Percentiles rank a stretch among this genome's conserved stretches.
Conservation (phyloP, 352 stramenopile species). For the Globisporangium sylvaticum region DNA sequence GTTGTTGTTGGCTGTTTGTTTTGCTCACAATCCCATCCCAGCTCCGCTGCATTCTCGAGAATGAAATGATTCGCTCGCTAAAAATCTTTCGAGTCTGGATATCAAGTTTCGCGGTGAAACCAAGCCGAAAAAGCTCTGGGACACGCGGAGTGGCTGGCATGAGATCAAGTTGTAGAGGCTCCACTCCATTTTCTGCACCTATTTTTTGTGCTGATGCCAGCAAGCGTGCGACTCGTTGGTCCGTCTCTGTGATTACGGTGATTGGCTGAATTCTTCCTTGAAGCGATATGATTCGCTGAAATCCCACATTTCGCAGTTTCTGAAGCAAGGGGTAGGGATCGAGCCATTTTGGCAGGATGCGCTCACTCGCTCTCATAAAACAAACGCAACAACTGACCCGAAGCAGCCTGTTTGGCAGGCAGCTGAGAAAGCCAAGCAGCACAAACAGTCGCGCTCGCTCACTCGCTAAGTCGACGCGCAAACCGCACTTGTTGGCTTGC, state of each 20-base stretch:
- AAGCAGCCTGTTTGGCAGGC: neutral
- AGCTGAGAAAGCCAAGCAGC: neutral
- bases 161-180: neutral
- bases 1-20: neutral
- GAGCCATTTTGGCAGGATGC: neutral
- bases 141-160: neutral
- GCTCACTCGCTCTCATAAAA: neutral
- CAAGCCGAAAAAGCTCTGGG: neutral
- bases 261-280: neutral
- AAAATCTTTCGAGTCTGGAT: constrained; percentile 1
- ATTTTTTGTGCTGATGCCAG: neutral
- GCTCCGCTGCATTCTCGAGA: neutral
- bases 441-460: neutral
- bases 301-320: neutral
- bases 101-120: neutral
- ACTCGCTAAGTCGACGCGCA: neutral
- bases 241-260: neutral
- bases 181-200: neutral
- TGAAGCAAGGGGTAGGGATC: constrained; percentile 4
- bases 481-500: neutral
- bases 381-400: neutral
- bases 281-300: neutral
- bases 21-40: neutral
- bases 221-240: neutral
- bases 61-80: neutral